Conservation (phyloP, 1,284 basidiomycete species). For the Apiotrichum sp. region DNA sequence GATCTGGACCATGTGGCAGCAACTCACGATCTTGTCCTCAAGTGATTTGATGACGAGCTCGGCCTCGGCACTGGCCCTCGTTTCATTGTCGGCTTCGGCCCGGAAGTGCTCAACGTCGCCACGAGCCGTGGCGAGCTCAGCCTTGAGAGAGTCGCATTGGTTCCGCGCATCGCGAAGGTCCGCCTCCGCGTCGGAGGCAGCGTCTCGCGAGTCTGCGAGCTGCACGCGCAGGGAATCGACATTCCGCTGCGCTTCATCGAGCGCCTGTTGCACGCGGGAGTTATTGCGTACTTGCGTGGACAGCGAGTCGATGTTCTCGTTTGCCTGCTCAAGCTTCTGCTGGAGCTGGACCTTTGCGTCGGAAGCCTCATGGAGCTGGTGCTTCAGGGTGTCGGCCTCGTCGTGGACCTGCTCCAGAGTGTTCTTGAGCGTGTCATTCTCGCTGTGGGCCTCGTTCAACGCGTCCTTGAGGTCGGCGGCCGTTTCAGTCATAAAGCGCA, state of each 20-base stretch:
- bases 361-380: too few species aligned
- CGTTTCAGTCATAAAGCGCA: not conserved
- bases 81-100: not conserved
- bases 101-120: not conserved
- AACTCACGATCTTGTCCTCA: not conserved
- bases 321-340: too few species aligned
- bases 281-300: not conserved
- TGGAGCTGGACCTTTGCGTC: too few species aligned
- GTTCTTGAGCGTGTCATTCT: not conserved
- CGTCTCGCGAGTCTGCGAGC: not conserved
- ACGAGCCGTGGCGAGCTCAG: not conserved
- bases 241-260: not conserved
- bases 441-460: not conserved
- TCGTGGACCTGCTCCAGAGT: not conserved
- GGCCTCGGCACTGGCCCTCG: not conserved
- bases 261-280: not conserved
- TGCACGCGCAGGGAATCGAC: not conserved
- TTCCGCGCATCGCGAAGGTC: not conserved
- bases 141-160: not conserved
- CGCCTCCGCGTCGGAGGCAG: not conserved
- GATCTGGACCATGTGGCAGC: too few species aligned
- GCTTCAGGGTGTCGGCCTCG: too few species aligned
- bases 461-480: not conserved
- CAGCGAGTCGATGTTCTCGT: not conserved
- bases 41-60: not conserved